These are phyloP conservation scores for Aschersonia sp. DNA, from an alignment of 2,329 filamentous ascomycete species.

Conservation along the genomic window DNA sequence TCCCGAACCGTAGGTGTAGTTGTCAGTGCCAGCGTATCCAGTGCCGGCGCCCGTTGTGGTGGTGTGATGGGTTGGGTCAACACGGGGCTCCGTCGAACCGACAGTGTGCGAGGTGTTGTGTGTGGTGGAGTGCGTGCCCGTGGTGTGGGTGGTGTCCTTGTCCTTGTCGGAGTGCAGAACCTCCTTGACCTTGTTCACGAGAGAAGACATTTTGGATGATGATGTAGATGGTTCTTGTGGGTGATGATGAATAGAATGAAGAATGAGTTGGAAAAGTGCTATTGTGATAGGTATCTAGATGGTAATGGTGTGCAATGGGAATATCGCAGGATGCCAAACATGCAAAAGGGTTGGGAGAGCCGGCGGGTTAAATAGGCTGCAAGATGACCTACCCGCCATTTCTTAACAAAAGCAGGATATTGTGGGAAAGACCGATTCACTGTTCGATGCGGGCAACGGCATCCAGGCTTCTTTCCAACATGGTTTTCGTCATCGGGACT, in stretches of 20 bases:
- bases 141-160: conserved; percentile 7
- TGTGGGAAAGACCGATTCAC: not conserved
- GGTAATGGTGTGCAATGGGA: not conserved
- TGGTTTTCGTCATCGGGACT: conserved; percentile 4
- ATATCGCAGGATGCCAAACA: too few relatives aligned
- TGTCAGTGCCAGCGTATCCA: conserved; percentile 22
- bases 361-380: not conserved
- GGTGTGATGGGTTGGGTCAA: conserved; percentile 31
- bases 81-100: conserved; percentile 33
- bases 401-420: conserved; percentile 1
- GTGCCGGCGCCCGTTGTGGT: conserved; percentile 5
- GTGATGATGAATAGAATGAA: not conserved
- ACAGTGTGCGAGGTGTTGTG: conserved; percentile 6
- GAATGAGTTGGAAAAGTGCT: not conserved
- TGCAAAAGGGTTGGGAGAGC: too few relatives aligned
- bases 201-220: conserved; percentile 34
- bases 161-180: conserved; percentile 29
- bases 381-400: not conserved
- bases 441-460: not conserved
- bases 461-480: not conserved
- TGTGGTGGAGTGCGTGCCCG: not conserved
- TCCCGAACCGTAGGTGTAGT: conserved; percentile 19
- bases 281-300: not conserved
- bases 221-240: not conserved
- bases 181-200: conserved; percentile 47